These are phyloP conservation scores for Colletotrichum eremochloae DNA, from an alignment of 2,329 filamentous ascomycete genomes.

Conservation along the genomic window DNA sequence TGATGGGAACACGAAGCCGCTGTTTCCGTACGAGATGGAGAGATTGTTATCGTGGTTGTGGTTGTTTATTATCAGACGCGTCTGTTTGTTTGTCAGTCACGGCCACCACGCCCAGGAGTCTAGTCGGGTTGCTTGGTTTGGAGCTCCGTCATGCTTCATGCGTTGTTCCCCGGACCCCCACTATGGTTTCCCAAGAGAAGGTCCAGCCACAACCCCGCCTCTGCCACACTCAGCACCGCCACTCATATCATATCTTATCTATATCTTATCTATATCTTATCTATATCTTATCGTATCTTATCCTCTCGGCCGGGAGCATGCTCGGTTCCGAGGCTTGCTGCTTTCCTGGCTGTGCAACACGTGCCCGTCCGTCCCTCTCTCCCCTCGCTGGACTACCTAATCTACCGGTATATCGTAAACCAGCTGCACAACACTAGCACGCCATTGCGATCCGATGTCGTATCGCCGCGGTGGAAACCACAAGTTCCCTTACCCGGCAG, in stretches of 20 bases:
- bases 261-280: not conserved
- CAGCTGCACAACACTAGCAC: not conserved
- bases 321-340: not conserved
- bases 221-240: not conserved
- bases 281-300: not conserved
- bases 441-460: slow-evolving; percentile 27
- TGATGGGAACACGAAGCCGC: slow-evolving; percentile 3
- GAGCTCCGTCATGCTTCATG: slow-evolving; percentile 41
- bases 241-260: not conserved
- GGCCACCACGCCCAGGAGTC: slow-evolving; percentile 19
- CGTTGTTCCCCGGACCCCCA: slow-evolving; percentile 21
- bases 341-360: not conserved
- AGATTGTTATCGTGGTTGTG: not conserved
- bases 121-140: slow-evolving; percentile 20
- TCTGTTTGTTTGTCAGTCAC: slow-evolving; percentile 16
- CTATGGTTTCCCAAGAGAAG: not conserved
- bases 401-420: not conserved
- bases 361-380: not conserved
- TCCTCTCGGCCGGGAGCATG: not conserved
- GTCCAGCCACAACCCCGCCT: slow-evolving; percentile 23
- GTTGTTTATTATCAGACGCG: slow-evolving; percentile 22
- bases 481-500: slow-evolving; percentile 8
- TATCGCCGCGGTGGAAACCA: slow-evolving; percentile 27
- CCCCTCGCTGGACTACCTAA: not conserved
- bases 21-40: not conserved